A percentile compares a stretch with the other conserved stretches of the same genome.
phyloP scores from a whole-genome alignment of 2,329 filamentous ascomycete species.

The Cladophialophora bantiana region DNA sequence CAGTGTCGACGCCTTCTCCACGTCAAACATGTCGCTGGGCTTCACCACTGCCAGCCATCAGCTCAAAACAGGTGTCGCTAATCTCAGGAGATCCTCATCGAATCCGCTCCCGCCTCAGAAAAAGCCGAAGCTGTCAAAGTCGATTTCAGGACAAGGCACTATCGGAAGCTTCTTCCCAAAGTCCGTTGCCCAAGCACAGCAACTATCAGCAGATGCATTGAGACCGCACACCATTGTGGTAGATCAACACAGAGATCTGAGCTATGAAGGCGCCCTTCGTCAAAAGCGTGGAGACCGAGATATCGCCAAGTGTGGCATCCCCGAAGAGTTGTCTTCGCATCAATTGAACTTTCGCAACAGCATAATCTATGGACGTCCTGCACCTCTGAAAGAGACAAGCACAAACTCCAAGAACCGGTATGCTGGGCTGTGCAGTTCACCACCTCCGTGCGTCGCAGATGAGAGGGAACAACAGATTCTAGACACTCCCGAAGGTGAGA shows the following conservation, averaged over 20 bases:
- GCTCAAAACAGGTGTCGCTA: slow-evolving; percentile 46
- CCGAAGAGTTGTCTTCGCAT: slow-evolving; percentile 32
- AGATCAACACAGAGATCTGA: background rate
- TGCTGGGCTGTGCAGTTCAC: slow-evolving; percentile 45
- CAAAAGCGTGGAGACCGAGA: background rate
- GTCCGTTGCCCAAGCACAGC: slow-evolving; percentile 11
- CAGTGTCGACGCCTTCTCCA: slow-evolving; percentile 49
- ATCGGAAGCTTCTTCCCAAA: slow-evolving; percentile 58
- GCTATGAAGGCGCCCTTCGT: background rate
- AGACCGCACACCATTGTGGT: background rate
- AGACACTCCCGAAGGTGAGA: background rate
- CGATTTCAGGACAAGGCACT: slow-evolving; percentile 57
- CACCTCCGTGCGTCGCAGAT: slow-evolving; percentile 18
- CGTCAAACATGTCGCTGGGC: slow-evolving; percentile 52
- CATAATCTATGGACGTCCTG: slow-evolving; percentile 22
- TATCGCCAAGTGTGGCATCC: slow-evolving; percentile 9
- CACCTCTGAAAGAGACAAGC: slow-evolving; percentile 21
- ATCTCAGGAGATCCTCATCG: slow-evolving; percentile 35
- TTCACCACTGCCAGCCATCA: slow-evolving; percentile 70
- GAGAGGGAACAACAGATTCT: background rate
- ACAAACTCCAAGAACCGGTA: slow-evolving; percentile 39
- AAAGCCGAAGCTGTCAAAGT: slow-evolving; percentile 48
- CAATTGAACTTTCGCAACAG: slow-evolving; percentile 24
- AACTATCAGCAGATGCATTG: background rate
- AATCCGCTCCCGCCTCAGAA: slow-evolving; percentile 43